Percentiles rank a stretch among this genome's conserved stretches.
These are phyloP conservation scores for Alternaria incomplexa DNA, from an alignment of 2,329 filamentous ascomycete species.

Conservation along the genomic window DNA sequence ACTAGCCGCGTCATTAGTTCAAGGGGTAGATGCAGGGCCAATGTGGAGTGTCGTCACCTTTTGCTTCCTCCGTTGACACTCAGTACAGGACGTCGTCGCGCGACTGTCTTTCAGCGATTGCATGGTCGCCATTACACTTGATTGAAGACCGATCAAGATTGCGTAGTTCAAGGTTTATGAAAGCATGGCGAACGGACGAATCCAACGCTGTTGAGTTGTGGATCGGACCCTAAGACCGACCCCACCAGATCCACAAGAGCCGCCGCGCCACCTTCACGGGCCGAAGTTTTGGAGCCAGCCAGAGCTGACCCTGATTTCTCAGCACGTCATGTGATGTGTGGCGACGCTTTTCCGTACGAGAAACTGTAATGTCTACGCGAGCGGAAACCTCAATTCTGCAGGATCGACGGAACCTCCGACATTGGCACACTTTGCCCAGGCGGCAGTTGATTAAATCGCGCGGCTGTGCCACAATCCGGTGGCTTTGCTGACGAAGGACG, in stretches of 20 bases:
- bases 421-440: background rate
- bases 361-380: background rate
- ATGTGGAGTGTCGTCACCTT: slow-evolving; percentile 45
- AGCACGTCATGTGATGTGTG: slow-evolving; percentile 8
- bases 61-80: slow-evolving; percentile 60
- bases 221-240: slow-evolving; percentile 5
- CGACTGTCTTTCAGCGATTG: slow-evolving; percentile 33
- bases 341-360: background rate
- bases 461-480: background rate
- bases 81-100: slow-evolving; percentile 49
- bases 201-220: background rate
- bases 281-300: background rate
- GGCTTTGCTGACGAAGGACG: background rate
- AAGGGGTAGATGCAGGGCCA: slow-evolving; percentile 4
- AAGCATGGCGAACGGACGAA: slow-evolving; percentile 6
- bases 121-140: slow-evolving; percentile 16
- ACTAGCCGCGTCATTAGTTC: slow-evolving; percentile 45
- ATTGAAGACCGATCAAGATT: background rate
- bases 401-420: background rate
- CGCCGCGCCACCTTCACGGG: slow-evolving; percentile 10
- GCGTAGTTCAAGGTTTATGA: slow-evolving; percentile 1
- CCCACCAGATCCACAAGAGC: slow-evolving; percentile 8
- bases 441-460: background rate
- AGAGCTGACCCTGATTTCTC: background rate
- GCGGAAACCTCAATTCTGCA: background rate